phyloP scores from a whole-genome alignment of 139 green algal genomes.

The Raphidocelis subcapitata region DNA sequence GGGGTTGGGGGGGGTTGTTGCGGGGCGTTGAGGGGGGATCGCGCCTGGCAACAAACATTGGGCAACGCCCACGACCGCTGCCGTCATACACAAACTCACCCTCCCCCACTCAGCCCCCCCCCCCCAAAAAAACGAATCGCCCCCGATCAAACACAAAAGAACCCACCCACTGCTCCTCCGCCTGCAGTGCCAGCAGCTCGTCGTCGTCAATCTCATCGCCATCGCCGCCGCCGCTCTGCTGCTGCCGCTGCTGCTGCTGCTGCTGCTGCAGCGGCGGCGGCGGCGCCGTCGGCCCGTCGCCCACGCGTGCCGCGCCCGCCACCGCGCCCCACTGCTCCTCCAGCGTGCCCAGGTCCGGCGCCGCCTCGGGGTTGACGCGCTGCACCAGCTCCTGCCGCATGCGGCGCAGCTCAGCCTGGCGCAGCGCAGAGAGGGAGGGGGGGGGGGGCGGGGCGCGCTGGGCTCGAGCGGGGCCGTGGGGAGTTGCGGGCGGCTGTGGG shows the following conservation, averaged over 20 bases:
- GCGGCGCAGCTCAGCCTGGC: slow-evolving; percentile 18
- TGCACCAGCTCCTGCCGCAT: slow-evolving; percentile 29
- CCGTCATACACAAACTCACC: not conserved
- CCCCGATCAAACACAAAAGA: not conserved
- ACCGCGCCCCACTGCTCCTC: not conserved
- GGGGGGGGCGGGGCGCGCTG: too few relatives aligned
- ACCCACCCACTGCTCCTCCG: slow-evolving; percentile 2
- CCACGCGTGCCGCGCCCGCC: not conserved
- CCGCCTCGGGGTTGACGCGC: slow-evolving; percentile 7
- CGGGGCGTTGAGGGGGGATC: not conserved
- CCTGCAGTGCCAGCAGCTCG: slow-evolving; percentile 31
- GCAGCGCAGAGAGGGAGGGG: too few relatives aligned
- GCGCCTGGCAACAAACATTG: not conserved
- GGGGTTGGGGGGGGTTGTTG: not conserved
- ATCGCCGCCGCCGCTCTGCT: not conserved
- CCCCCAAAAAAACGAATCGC: not conserved
- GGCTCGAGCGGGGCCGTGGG: too few relatives aligned
- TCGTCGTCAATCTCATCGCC: slow-evolving; percentile 25
- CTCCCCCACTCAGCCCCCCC: not conserved
- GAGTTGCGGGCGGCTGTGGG: too few relatives aligned
- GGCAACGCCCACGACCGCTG: not conserved
- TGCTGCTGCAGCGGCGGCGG: not conserved
- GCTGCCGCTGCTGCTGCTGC: not conserved
- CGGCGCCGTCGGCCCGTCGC: not conserved
- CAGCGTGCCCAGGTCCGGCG: not conserved